Conservation (phyloP, 495 filamentous ascomycete species). For the Podospora pseudopauciseta region DNA sequence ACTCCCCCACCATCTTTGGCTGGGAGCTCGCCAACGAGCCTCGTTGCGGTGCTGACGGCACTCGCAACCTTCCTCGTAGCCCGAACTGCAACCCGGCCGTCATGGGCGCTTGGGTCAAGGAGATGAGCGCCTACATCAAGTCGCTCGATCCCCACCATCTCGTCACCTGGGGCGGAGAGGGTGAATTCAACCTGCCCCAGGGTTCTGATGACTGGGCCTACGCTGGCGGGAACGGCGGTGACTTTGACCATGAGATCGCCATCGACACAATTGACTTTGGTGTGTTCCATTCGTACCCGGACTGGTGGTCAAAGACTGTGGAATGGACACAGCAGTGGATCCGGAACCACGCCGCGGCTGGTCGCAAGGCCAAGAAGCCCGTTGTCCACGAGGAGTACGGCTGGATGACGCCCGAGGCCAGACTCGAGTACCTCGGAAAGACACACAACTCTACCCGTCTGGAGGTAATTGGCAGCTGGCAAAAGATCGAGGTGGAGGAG, state of each 20-base stretch:
- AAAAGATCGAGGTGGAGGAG: conserved; percentile 49
- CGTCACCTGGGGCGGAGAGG: conserved; percentile 53
- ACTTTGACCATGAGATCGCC: conserved; percentile 58
- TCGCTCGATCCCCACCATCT: conserved; percentile 48
- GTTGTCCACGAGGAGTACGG: conserved; percentile 71
- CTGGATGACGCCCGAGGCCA: conserved; percentile 39
- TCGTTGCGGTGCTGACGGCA: conserved; percentile 41
- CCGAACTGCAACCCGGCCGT: conserved; percentile 41
- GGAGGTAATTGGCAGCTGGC: conserved; percentile 56
- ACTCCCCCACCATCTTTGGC: conserved; percentile 48
- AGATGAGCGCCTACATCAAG: conserved; percentile 51
- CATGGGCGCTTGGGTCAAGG: conserved; percentile 45
- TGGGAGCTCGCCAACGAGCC: conserved; percentile 58
- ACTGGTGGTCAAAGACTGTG: conserved; percentile 42
- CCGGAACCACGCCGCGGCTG: conserved; percentile 54
- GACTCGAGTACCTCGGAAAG: conserved; percentile 35
- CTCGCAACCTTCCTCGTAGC: conserved; percentile 41
- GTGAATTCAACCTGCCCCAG: conserved; percentile 37
- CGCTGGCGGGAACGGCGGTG: conserved; percentile 55
- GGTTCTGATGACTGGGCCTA: conserved; percentile 56
- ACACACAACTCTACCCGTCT: conserved; percentile 36
- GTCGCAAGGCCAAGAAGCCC: conserved; percentile 56
- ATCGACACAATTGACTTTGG: conserved; percentile 62
- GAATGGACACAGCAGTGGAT: conserved; percentile 57
- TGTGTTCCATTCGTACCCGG: conserved; percentile 64